Evolutionary conservation across 129 eudicot genomes (phyloP).

Genomic region (Glebionis coronaria): DNA sequence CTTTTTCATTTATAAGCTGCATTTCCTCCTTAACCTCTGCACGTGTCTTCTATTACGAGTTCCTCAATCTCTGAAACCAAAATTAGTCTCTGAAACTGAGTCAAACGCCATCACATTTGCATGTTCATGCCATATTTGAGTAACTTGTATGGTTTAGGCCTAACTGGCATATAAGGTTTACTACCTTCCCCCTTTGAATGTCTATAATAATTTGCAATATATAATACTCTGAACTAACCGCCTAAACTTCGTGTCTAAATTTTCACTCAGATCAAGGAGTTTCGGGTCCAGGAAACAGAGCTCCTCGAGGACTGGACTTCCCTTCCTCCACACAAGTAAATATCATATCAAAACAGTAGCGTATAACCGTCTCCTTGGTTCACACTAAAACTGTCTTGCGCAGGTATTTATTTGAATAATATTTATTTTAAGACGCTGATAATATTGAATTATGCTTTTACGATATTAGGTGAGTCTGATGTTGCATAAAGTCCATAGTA

Average conservation of each 20-base stretch:
- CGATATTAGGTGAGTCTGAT: too few relatives aligned
- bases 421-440: too few relatives aligned
- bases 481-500: too few relatives aligned
- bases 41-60: neutral
- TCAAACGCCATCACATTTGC: slow-evolving; percentile 13
- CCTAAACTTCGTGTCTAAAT: slow-evolving; percentile 53
- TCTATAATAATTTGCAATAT: slow-evolving; percentile 75
- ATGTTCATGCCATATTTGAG: slow-evolving; percentile 69
- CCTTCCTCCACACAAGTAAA: too few relatives aligned
- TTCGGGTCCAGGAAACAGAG: too few relatives aligned
- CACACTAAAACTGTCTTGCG: too few relatives aligned
- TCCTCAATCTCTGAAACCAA: slow-evolving; percentile 23
- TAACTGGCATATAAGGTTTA: slow-evolving; percentile 9
- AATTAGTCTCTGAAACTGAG: slow-evolving; percentile 19
- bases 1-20: neutral
- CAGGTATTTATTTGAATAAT: too few relatives aligned
- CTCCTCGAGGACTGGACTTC: too few relatives aligned
- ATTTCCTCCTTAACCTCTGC: slow-evolving; percentile 13
- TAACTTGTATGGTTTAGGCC: slow-evolving; percentile 67
- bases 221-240: slow-evolving; percentile 69
- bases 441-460: too few relatives aligned
- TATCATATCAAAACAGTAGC: too few relatives aligned
- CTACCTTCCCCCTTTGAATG: slow-evolving; percentile 55
- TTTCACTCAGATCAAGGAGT: too few relatives aligned
- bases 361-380: too few relatives aligned